Evolutionary conservation across 2,329 filamentous ascomycete species (phyloP), one percentile per base, ranked within the genome.

Genomic region (Xylariaceae sp.): DNA sequence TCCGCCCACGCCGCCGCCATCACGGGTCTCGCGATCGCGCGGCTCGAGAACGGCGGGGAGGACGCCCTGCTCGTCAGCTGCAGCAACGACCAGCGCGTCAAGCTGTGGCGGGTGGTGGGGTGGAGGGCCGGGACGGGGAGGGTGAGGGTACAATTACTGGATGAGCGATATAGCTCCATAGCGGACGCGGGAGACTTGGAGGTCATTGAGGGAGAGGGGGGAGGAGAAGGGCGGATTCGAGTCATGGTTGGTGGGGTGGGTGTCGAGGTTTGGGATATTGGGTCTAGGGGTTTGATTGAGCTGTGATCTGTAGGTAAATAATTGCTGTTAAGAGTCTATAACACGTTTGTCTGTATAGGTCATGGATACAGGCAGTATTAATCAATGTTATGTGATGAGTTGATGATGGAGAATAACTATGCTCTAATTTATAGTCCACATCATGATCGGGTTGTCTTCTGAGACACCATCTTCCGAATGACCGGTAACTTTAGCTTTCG

Each of bases 1-100:
- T 71, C 72, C 2, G 83, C 85, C 0, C 87, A 93, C 55, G 80
- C 83, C 0, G 85, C 85, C 1, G 84, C 85, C 2, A 69, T 90
- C 34, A 89, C 85, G 15, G 79, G 76, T 0, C 50, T 79, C 1
- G 61, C 60, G 3, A 54, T 77, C 15, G 39, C 70, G 11, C 50
- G 50, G 8, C 49, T 42, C 4, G 43, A 41, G 11, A 34, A 50
- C 19, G 41, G 38, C 17, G 42, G 45, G 43, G n/a, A 34, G 52
- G 53, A 37, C 28, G 51, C 47, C 4, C 37, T 59, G 1, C 55
- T 73, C 13, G 64, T 72, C 19, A 76, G 66, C 8, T 65, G 69
- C 24, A 76, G 79, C 55, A 83, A 81, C 47, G 80, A 84, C 59
- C 80, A 84, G 62, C 65, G 76, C 13, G 61, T 83, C 36, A 80